Base-by-base conservation (phyloP, 1,139 yeast genomes). In the Zygosaccharomyces pseudobailii region DNA sequence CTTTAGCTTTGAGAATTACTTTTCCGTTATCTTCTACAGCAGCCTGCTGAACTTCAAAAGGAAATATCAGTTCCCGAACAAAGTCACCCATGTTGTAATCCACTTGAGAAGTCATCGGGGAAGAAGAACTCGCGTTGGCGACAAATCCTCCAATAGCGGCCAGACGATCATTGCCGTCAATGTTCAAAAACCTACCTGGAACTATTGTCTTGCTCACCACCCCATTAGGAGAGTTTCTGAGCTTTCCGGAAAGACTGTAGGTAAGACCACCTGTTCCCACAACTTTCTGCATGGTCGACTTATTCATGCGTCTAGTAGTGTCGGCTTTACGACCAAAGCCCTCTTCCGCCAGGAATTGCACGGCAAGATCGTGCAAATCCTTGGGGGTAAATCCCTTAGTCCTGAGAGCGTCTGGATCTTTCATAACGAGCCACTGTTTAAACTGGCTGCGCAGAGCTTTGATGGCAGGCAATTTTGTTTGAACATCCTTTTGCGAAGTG, bases 141-240 rank as follows among this genome's bases (percentile, higher is more conserved):
- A 83, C 73, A 55, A 86, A 84, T n/a, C 95, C 95, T 59, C 86
- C 94, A 55, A 84, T 73, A 6, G 87, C 90, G 25, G 82, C 83
- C 44, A 73, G 75, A 50, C 76, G 71, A 40, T 62, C 65, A 24
- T 55, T 51, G n/a, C 65, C 56, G 33, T 63, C 65, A 24, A 63
- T 68, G 43, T 72, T 75, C 35, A 84, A 71, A 38, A 79, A 69
- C 71, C 96, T 81, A 52, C 94, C 96, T 13, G 86, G 85, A 10
- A 80, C 82, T 32, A 83, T 72, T 48, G 72, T 71, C 31, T 79
- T 79, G 48, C 78, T 73, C 46, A 75, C 71, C 34, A 83, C 70
- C 41, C 96, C 96, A 56, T 83, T 78, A 28, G 95, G 95, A 2
- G 89, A 76, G 67, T 84, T 86, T 53, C 74, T 65, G 42, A 87